phyloP scores from a whole-genome alignment of 345 rosid species.

The Clarkia xantiana region DNA sequence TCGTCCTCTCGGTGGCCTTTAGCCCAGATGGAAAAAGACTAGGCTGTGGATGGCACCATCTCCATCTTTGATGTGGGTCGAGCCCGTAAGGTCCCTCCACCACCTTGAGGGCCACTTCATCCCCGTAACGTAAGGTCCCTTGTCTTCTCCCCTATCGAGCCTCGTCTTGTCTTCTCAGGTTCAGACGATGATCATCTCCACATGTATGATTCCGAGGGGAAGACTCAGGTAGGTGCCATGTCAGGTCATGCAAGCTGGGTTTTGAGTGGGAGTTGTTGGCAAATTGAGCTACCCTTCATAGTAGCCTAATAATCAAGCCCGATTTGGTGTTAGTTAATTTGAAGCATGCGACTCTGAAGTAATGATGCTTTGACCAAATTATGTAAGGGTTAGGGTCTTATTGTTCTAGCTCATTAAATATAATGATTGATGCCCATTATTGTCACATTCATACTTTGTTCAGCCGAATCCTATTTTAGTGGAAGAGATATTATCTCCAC shows the following conservation, averaged over 20 bases:
- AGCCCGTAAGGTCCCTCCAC: constrained; percentile 65
- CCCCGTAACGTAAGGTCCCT: constrained; percentile 92
- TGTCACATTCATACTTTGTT: no score
- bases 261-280: no score
- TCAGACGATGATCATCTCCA: constrained; percentile 87
- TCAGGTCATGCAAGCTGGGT: constrained; percentile 94
- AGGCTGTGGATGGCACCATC: constrained; percentile 89
- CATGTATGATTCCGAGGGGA: constrained; percentile 85
- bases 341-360: no score
- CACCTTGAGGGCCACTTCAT: constrained; percentile 83
- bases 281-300: no score
- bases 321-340: no score
- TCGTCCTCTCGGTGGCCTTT: constrained; percentile 84
- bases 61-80: constrained; percentile 71
- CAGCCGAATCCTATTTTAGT: no score
- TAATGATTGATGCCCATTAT: no score
- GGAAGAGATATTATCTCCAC: no score
- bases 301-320: no score
- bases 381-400: no score
- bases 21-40: constrained; percentile 70
- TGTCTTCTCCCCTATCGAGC: constrained; percentile 63
- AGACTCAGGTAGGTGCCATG: constrained; percentile 55
- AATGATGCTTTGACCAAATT: no score
- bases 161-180: constrained; percentile 61
- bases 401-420: no score